A percentile compares a stretch with the other conserved stretches of the same genome.
phyloP scores from a whole-genome alignment of 2,329 filamentous ascomycete species.

The Pseudogymnoascus sp. region DNA sequence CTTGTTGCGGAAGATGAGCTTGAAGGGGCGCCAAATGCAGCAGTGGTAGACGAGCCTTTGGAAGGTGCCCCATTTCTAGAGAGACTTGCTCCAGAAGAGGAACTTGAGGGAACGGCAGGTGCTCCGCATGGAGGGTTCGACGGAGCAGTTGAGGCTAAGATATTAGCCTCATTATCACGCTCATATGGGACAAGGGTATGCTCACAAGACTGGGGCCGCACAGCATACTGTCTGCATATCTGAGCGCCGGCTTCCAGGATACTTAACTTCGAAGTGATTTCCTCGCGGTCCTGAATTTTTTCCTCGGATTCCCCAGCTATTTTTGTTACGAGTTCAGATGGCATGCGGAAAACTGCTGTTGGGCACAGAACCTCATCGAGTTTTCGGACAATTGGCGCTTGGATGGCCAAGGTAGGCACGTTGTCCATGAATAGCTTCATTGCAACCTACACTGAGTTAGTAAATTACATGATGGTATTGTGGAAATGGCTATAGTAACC shows the following conservation, averaged over 20 bases:
- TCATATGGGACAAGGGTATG: background rate
- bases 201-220: background rate
- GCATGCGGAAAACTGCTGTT: constrained; percentile 16
- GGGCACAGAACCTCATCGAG: constrained; percentile 17
- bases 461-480: background rate
- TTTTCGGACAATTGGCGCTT: constrained; percentile 16
- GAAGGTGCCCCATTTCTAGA: background rate
- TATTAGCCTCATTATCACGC: background rate
- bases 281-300: constrained; percentile 13
- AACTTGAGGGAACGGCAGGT: background rate
- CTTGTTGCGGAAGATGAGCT: too few relatives aligned
- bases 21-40: background rate
- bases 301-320: constrained; percentile 18
- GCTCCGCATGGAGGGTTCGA: too few relatives aligned
- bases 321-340: constrained; percentile 9
- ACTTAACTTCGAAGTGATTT: constrained; percentile 12
- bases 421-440: constrained; percentile 19
- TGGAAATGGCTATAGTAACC: constrained; percentile 9
- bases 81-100: background rate
- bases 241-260: constrained; percentile 15
- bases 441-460: constrained; percentile 14
- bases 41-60: background rate
- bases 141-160: background rate
- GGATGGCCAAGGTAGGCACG: constrained; percentile 17
- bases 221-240: constrained; percentile 18